These are phyloP conservation scores for Periconia macrospinosa DNA, from an alignment of 2,329 filamentous ascomycete species.

Conservation along the genomic window DNA sequence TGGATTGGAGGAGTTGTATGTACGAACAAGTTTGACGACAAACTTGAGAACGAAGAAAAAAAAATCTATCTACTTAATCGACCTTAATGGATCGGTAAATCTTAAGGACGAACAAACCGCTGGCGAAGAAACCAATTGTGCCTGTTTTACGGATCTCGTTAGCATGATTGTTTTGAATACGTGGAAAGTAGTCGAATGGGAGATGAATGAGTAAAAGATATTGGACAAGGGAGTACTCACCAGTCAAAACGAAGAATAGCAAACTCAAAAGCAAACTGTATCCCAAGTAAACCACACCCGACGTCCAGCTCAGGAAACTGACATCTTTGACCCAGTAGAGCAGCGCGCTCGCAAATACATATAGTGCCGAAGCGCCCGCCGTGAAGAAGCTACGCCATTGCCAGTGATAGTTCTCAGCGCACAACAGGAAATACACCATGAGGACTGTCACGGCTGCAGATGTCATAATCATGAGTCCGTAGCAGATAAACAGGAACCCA, in stretches of 20 bases:
- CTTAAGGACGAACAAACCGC: slow-evolving; percentile 89
- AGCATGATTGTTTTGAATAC: slow-evolving; percentile 4
- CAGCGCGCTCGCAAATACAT: slow-evolving; percentile 89
- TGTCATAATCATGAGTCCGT: slow-evolving; percentile 95
- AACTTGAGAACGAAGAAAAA: not conserved
- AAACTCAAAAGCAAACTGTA: slow-evolving; percentile 90
- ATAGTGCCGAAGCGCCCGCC: slow-evolving; percentile 84
- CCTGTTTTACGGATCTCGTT: slow-evolving; percentile 56
- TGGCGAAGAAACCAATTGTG: slow-evolving; percentile 92
- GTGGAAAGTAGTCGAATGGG: too few relatives aligned
- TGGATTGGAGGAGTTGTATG: not conserved
- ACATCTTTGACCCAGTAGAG: slow-evolving; percentile 90
- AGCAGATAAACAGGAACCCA: slow-evolving; percentile 96
- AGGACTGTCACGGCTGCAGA: slow-evolving; percentile 89
- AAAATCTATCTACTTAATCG: slow-evolving; percentile 59
- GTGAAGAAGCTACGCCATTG: slow-evolving; percentile 95
- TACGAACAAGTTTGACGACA: not conserved
- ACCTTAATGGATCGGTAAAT: slow-evolving; percentile 99
- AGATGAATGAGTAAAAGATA: not conserved
- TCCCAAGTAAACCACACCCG: slow-evolving; percentile 87
- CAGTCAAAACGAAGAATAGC: slow-evolving; percentile 90
- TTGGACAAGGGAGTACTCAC: slow-evolving; percentile 56
- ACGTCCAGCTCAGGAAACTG: slow-evolving; percentile 80
- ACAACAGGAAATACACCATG: slow-evolving; percentile 94
- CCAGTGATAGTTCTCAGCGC: slow-evolving; percentile 98